Evolutionary conservation across 306 rosid genomes (phyloP).

Genomic region (Quillaja saponaria): DNA sequence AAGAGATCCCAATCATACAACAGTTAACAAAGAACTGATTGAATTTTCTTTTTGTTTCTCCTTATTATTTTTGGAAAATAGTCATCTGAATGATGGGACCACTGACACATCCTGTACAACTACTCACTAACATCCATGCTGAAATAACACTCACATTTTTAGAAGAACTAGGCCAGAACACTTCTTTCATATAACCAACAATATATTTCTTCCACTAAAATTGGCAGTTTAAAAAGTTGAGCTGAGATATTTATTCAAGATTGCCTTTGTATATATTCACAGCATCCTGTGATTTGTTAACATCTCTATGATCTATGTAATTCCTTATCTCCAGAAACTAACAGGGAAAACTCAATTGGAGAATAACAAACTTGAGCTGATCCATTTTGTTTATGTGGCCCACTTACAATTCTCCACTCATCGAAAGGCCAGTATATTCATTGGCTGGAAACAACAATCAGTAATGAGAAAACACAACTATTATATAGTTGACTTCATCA

Average conservation of each 20-base stretch:
- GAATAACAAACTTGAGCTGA: not conserved
- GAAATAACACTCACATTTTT: slow-evolving; percentile 13
- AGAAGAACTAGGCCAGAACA: slow-evolving; percentile 14
- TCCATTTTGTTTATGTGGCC: not conserved
- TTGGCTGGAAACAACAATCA: too few relatives aligned
- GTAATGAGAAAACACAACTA: too few relatives aligned
- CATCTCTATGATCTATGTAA: too few relatives aligned
- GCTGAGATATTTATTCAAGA: too few relatives aligned
- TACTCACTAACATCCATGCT: slow-evolving; percentile 7
- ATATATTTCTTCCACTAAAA: slow-evolving; percentile 14
- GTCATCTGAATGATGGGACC: not conserved
- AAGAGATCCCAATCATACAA: not conserved
- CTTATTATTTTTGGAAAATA: slow-evolving; percentile 14
- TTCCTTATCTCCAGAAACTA: slow-evolving; percentile 20
- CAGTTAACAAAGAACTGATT: slow-evolving; percentile 10
- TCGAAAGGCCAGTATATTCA: too few relatives aligned
- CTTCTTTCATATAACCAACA: slow-evolving; percentile 9
- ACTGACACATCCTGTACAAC: slow-evolving; percentile 24
- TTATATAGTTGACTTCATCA: too few relatives aligned
- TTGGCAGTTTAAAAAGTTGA: too few relatives aligned
- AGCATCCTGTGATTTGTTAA: too few relatives aligned
- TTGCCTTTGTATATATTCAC: too few relatives aligned
- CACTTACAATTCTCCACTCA: slow-evolving; percentile 6
- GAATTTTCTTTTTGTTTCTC: slow-evolving; percentile 13
- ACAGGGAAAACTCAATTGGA: not conserved